Conservation (phyloP, 1,284 basidiomycete genomes). For the Leccinum pachyderme region DNA sequence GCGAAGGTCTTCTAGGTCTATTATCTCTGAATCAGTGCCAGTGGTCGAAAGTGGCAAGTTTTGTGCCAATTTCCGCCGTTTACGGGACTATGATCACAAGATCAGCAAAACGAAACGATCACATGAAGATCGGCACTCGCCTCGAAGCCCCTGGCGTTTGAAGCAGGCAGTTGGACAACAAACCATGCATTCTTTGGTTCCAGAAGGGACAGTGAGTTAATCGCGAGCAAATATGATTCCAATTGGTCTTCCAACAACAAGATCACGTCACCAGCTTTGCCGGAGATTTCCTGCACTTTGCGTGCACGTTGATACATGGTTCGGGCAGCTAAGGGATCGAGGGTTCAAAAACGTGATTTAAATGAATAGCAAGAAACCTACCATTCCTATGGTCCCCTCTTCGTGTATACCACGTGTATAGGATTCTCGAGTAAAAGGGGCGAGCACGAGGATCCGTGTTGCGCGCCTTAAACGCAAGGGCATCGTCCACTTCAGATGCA, state of each 20-base stretch:
- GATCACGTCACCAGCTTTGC: slow-evolving; percentile 50
- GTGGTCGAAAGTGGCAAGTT: slow-evolving; percentile 80
- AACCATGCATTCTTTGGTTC: slow-evolving; percentile 85
- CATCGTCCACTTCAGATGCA: slow-evolving; percentile 85
- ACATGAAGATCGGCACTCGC: slow-evolving; percentile 26
- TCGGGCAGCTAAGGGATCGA: slow-evolving; percentile 62
- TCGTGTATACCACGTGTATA: slow-evolving; percentile 93
- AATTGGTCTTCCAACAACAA: slow-evolving; percentile 74
- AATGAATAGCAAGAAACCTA: slow-evolving; percentile 38
- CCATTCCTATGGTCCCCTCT: slow-evolving; percentile 88
- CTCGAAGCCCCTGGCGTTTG: slow-evolving; percentile 27
- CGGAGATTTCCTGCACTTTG: slow-evolving; percentile 64
- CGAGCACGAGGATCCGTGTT: slow-evolving; percentile 86
- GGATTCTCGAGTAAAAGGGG: slow-evolving; percentile 88
- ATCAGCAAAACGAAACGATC: slow-evolving; percentile 21
- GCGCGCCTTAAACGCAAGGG: slow-evolving; percentile 90
- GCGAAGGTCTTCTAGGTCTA: slow-evolving; percentile 81
- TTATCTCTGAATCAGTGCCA: slow-evolving; percentile 65
- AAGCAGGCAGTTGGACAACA: slow-evolving; percentile 24
- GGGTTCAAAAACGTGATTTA: slow-evolving; percentile 19
- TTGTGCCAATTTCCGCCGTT: slow-evolving; percentile 69
- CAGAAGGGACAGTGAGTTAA: slow-evolving; percentile 86
- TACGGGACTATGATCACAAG: slow-evolving; percentile 46
- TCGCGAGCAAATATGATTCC: slow-evolving; percentile 80
- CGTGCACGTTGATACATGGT: slow-evolving; percentile 94